phyloP scores from a whole-genome alignment of 106 monocot species.

The Platanthera guangdongensis region DNA sequence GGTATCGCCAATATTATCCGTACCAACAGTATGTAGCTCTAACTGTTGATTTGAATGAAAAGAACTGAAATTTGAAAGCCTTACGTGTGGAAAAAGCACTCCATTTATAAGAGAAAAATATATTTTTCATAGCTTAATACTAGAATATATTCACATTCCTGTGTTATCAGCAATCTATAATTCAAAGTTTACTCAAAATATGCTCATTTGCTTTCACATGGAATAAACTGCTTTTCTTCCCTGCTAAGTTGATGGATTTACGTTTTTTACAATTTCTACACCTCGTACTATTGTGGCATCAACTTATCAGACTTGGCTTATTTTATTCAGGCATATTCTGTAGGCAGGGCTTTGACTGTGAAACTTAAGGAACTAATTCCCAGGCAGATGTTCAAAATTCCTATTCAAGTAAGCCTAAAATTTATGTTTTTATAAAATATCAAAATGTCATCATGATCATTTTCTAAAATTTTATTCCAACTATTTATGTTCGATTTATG shows the following conservation, averaged over 20 bases:
- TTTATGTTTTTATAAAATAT: neutral
- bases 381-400: constrained; percentile 96
- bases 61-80: no score
- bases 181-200: neutral
- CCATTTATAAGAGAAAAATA: no score
- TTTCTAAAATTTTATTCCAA: neutral
- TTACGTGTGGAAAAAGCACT: no score
- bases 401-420: constrained; percentile 65
- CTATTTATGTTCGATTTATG: neutral
- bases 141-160: neutral
- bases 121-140: neutral
- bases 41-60: no score
- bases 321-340: constrained; percentile 66
- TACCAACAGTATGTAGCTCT: no score
- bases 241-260: neutral
- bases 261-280: neutral
- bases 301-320: neutral
- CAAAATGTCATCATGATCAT: neutral
- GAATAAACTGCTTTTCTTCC: neutral
- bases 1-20: no score
- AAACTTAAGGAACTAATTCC: constrained; percentile 96
- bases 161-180: neutral
- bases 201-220: neutral
- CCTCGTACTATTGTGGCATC: neutral
- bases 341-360: constrained; percentile 88